A percentile compares a stretch with the other conserved stretches of the same genome.
These are phyloP conservation scores for Veloboletus limbatus DNA, from an alignment of 1,284 basidiomycete species.

Conservation along the genomic window DNA sequence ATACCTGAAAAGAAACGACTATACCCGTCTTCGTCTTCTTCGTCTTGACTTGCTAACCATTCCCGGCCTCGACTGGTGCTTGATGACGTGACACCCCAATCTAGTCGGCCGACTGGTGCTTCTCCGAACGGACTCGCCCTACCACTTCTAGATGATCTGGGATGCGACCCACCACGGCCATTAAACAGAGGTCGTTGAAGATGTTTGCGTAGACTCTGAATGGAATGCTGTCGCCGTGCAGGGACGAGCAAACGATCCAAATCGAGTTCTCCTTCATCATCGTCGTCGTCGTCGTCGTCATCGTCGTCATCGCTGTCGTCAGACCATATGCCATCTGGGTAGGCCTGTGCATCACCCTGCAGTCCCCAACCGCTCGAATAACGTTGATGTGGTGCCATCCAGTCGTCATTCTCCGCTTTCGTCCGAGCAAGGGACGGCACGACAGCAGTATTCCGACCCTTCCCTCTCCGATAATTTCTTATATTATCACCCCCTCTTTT, in stretches of 20 bases:
- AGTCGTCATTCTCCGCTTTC: slow-evolving; percentile 40
- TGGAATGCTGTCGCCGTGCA: slow-evolving; percentile 67
- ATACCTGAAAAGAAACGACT: slow-evolving; percentile 13
- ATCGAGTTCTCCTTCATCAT: slow-evolving; percentile 58
- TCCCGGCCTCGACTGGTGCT: slow-evolving; percentile 16
- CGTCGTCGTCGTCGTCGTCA: slow-evolving; percentile 37
- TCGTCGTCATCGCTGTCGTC: slow-evolving; percentile 25
- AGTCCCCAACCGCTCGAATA: slow-evolving; percentile 23
- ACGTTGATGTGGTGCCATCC: slow-evolving; percentile 30
- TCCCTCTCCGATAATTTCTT: slow-evolving; percentile 17
- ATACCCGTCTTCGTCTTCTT: slow-evolving; percentile 28
- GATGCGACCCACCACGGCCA: slow-evolving; percentile 5
- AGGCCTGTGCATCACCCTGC: slow-evolving; percentile 19
- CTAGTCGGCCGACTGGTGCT: slow-evolving; percentile 4
- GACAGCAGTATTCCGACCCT: slow-evolving; percentile 24
- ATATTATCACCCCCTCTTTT: slow-evolving; percentile 9
- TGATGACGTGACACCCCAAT: slow-evolving; percentile 29
- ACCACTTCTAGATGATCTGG: slow-evolving; percentile 19
- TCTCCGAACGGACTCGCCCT: slow-evolving; percentile 19
- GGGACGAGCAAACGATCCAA: slow-evolving; percentile 66
- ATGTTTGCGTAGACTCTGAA: slow-evolving; percentile 61
- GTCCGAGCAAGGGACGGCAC: slow-evolving; percentile 43
- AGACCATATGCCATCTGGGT: slow-evolving; percentile 20
- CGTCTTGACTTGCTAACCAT: slow-evolving; percentile 22
- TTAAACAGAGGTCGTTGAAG: slow-evolving; percentile 35